Evolutionary conservation across 495 filamentous ascomycete genomes (phyloP).

Genomic region (Terfezia boudieri): DNA sequence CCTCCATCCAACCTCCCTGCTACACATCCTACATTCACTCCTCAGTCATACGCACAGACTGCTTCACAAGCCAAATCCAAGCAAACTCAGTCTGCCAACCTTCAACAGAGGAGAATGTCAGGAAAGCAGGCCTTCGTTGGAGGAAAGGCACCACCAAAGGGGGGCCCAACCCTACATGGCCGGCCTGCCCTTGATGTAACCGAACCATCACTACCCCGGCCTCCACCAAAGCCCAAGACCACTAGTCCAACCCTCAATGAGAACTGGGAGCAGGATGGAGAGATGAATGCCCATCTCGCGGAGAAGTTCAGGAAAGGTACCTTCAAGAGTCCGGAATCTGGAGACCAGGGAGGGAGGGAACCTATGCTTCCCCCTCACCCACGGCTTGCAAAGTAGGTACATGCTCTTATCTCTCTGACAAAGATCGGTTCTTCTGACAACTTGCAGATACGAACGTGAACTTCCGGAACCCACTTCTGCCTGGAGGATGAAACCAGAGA

Average conservation of each 20-base stretch:
- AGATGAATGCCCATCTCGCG: neutral
- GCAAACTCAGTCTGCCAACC: too few species aligned
- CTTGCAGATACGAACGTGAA: constrained; percentile 12
- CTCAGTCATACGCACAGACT: too few species aligned
- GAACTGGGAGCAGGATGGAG: neutral
- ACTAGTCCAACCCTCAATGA: neutral
- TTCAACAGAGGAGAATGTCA: too few species aligned
- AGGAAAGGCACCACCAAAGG: neutral
- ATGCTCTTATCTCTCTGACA: neutral
- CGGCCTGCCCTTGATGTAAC: neutral
- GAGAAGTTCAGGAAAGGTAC: neutral
- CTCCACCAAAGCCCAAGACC: neutral
- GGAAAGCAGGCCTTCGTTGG: too few species aligned
- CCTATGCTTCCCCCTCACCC: neutral
- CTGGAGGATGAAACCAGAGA: constrained; percentile 26
- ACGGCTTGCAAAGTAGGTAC: neutral
- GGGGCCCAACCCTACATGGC: neutral
- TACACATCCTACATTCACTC: too few species aligned
- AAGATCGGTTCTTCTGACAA: neutral
- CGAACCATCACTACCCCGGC: neutral
- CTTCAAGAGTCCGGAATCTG: neutral
- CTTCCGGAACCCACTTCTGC: constrained; percentile 4
- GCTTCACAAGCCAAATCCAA: too few species aligned
- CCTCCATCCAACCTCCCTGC: too few species aligned
- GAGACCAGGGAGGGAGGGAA: neutral